Evolutionary conservation across 495 filamentous ascomycete genomes (phyloP), one percentile per base, ranked within the genome.

Genomic region (Aspergillus steynii): DNA sequence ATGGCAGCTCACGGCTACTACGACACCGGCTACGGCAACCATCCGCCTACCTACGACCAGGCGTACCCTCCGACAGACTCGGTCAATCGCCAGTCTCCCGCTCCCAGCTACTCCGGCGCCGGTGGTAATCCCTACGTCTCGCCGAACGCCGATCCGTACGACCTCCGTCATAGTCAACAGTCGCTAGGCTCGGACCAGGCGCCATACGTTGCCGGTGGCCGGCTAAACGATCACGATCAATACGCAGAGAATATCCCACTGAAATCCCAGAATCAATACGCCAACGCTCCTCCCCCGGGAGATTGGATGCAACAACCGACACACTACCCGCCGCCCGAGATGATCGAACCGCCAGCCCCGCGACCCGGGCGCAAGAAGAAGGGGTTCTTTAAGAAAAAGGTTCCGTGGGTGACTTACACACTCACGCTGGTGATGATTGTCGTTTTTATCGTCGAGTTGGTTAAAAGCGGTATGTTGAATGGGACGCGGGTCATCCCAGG

Each of bases 1-100:
- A 96, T 96, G 92, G 89, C 92, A 55, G 83, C 90, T 61, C 90
- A 92, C 80, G 88, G 92, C 60, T 93, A 92, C 74, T 93, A 93
- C 78, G 83, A 84, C 70, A 71, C 77, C 54, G 78, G 77, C 59
- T 77, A 83, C 64, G 71, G 69, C 59, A 74, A 70, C 46, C 58
- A 71, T 50, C 82, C 73, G 51, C 77, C 72, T 58, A 77, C 68
- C 68, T 82, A 74, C 75, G 77, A 76, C 69, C 76, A 71, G 70
- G 69, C 70, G 57, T 59, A 62, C 49, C 69, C 76, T 20, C 61
- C 59, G 10, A 59, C 65, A 59, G 73, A 79, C 29, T 69, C 68
- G 61, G 42, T 68, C 63, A 34, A 59, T 31, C 69, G 74, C 12
- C 61, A 70, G 12, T 67, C 71, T 2, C 61, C 66, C 6, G 55